These are phyloP conservation scores for Suzukiozyma palmioleophila DNA, from an alignment of 1,139 yeast genomes.

Conservation along the genomic window DNA sequence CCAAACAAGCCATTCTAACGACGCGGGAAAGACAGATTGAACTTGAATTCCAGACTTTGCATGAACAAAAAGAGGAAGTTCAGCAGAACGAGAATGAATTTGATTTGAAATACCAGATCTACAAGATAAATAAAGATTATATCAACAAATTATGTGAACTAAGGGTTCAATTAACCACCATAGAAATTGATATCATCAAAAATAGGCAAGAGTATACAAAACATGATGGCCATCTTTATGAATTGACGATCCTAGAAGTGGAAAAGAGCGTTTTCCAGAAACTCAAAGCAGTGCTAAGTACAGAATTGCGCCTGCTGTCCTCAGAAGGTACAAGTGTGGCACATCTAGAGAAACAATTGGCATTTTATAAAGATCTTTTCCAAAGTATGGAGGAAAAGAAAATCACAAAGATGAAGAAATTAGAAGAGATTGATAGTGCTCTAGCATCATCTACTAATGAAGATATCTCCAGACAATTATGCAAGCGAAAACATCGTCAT, in stretches of 20 bases:
- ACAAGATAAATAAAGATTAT: not conserved
- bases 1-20: not conserved
- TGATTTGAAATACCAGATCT: not conserved
- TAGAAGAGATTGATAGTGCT: not conserved
- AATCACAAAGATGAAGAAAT: not conserved
- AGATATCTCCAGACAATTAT: not conserved
- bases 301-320: not conserved
- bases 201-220: not conserved
- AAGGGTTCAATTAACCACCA: not conserved
- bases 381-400: constrained; percentile 1
- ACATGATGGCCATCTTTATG: not conserved
- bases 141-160: not conserved
- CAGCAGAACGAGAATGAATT: not conserved
- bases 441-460: not conserved
- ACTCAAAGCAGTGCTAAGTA: not conserved
- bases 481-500: not conserved
- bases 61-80: not conserved
- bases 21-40: not conserved
- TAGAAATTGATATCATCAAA: not conserved
- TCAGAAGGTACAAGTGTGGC: not conserved
- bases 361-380: not conserved
- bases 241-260: not conserved
- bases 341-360: not conserved
- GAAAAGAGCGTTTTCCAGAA: constrained; percentile 1
- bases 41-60: not conserved